Conservation (phyloP, 106 monocot genomes). For the Allium sativum region DNA sequence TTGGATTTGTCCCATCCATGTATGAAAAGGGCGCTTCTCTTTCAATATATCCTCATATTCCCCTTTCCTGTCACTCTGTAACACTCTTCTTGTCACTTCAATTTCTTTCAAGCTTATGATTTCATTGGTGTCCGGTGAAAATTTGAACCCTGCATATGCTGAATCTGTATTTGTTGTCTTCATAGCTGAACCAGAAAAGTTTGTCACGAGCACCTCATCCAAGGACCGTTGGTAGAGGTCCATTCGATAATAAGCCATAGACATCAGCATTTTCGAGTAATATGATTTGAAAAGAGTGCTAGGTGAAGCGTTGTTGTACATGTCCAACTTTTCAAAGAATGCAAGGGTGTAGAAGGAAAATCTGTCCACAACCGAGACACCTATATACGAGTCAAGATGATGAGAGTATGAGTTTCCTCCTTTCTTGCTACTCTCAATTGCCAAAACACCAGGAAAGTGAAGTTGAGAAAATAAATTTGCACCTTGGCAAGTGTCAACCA, state of each 20-base stretch:
- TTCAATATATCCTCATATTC: too few species aligned
- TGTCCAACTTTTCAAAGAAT: conserved; percentile 91
- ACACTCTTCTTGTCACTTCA: conserved; percentile 3
- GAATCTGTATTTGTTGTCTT: conserved; percentile 75
- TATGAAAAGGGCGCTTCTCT: conserved; percentile 21
- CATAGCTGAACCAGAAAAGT: conserved; percentile 96
- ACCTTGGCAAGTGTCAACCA: too few species aligned
- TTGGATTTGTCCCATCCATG: conserved; percentile 36
- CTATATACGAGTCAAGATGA: conserved; percentile 94
- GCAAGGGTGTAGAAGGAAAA: conserved; percentile 93
- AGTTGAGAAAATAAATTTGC: conserved; percentile 55
- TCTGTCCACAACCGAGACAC: conserved; percentile 96
- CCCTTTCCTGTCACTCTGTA: conserved; percentile 16
- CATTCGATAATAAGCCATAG: conserved; percentile 81
- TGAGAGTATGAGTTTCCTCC: conserved; percentile 98
- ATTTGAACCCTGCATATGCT: conserved; percentile 30
- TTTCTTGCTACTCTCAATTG: conserved; percentile 93
- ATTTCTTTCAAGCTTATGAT: neutral
- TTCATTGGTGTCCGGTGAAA: conserved; percentile 8
- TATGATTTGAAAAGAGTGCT: conserved; percentile 23
- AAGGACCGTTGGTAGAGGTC: conserved; percentile 76
- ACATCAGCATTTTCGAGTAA: conserved; percentile 57
- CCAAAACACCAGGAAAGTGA: conserved; percentile 83
- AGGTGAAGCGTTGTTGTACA: conserved; percentile 93
- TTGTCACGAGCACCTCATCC: conserved; percentile 50